phyloP scores from a whole-genome alignment of 352 stramenopile species.

The Saprolegnia diclina region DNA sequence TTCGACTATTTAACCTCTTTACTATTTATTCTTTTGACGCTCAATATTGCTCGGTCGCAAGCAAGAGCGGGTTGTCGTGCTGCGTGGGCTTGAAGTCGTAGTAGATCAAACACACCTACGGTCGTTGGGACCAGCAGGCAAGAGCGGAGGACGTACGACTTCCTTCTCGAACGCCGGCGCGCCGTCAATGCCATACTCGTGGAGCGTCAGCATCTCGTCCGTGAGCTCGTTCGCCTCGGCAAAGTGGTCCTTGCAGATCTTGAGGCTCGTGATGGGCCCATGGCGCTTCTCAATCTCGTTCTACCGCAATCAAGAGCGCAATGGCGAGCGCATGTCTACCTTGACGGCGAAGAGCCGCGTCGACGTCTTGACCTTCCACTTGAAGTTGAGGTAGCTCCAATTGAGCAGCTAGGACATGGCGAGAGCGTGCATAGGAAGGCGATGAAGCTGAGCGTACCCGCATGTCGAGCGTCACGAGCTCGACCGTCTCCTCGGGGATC shows the following conservation, averaged over 20 bases:
- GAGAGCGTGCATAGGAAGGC: neutral
- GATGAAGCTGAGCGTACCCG: conserved; percentile 30
- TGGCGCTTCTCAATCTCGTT: conserved; percentile 52
- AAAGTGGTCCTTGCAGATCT: conserved; percentile 55
- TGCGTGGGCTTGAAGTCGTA: conserved; percentile 62
- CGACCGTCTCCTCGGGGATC: conserved; percentile 35
- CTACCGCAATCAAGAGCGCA: conserved; percentile 25
- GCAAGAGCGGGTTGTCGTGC: conserved; percentile 52
- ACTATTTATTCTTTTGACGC: neutral
- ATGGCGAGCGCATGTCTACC: conserved; percentile 21
- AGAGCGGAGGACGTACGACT: conserved; percentile 36
- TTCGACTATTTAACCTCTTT: neutral
- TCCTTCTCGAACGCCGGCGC: conserved; percentile 38
- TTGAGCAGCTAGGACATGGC: conserved; percentile 45
- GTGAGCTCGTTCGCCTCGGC: conserved; percentile 47
- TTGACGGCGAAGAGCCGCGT: conserved; percentile 53
- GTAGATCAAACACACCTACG: conserved; percentile 43
- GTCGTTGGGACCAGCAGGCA: too few relatives aligned
- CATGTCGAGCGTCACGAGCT: conserved; percentile 57
- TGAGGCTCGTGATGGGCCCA: conserved; percentile 44
- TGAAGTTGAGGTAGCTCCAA: conserved; percentile 62
- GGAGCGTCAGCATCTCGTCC: conserved; percentile 44
- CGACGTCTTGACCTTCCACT: conserved; percentile 41
- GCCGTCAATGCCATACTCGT: conserved; percentile 48
- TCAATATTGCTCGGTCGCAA: conserved; percentile 41